These are phyloP conservation scores for Bolboschoenus planiculmis DNA, from an alignment of 176 grass and related monocot species.

Conservation along the genomic window DNA sequence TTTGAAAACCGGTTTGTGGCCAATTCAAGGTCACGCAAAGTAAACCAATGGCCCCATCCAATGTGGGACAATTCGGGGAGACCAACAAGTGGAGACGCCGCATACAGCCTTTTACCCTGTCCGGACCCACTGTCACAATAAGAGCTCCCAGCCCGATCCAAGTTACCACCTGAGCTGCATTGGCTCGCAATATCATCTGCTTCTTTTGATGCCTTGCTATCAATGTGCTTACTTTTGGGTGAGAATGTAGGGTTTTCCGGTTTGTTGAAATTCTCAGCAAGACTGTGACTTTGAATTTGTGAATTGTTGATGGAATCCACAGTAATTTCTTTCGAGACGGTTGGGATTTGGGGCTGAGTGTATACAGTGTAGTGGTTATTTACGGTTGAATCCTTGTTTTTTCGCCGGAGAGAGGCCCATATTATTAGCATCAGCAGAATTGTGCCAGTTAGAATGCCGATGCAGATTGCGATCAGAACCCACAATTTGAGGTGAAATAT, in stretches of 20 bases:
- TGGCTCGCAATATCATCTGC: slow-evolving; percentile 58
- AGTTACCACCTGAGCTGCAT: slow-evolving; percentile 63
- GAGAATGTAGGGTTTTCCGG: slow-evolving; percentile 50
- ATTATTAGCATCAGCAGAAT: slow-evolving; percentile 48
- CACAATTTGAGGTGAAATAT: slow-evolving; percentile 69
- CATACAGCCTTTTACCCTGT: slow-evolving; percentile 31
- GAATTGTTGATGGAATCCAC: slow-evolving; percentile 51
- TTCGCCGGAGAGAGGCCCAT: slow-evolving; percentile 51
- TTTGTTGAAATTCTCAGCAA: slow-evolving; percentile 32
- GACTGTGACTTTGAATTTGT: slow-evolving; percentile 30
- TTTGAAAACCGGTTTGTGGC: slow-evolving; percentile 64
- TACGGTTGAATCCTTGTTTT: slow-evolving; percentile 31
- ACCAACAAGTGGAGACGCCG: slow-evolving; percentile 57
- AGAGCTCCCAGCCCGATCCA: slow-evolving; percentile 68
- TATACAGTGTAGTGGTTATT: slow-evolving; percentile 21
- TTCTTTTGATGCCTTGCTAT: slow-evolving; percentile 57
- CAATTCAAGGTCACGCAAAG: slow-evolving; percentile 74
- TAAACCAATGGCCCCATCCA: slow-evolving; percentile 98
- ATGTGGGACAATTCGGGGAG: slow-evolving; percentile 69
- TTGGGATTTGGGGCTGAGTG: slow-evolving; percentile 51
- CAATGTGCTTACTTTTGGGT: slow-evolving; percentile 24
- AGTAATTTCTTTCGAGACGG: slow-evolving; percentile 79
- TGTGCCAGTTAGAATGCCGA: slow-evolving; percentile 46
- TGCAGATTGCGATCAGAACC: slow-evolving; percentile 74
- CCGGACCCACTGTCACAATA: slow-evolving; percentile 66